A percentile compares a stretch with the other conserved stretches of the same genome.
Evolutionary conservation across 805 yeast genomes (phyloP).

Genomic region (Monosporozyma aerobia): DNA sequence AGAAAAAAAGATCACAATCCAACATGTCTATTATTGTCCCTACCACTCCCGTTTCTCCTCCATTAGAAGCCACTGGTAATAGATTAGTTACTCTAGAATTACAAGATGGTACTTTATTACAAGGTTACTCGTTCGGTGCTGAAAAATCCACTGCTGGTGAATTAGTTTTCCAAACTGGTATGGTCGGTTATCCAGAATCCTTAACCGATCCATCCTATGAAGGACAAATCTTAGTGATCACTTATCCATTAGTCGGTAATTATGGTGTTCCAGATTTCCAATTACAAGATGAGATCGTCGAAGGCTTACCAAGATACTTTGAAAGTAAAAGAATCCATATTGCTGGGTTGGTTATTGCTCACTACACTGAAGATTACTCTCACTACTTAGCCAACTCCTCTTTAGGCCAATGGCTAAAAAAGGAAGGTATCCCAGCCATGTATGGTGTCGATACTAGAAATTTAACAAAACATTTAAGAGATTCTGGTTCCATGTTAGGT

Average conservation of each 20-base stretch:
- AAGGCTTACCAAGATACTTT: conserved; percentile 78
- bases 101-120: conserved; percentile 74
- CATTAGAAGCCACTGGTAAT: conserved; percentile 76
- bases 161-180: conserved; percentile 97
- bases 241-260: conserved; percentile 95
- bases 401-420: conserved; percentile 86
- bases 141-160: conserved; percentile 86
- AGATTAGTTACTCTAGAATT: conserved; percentile 81
- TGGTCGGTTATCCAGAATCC: conserved; percentile 98
- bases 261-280: conserved; percentile 96
- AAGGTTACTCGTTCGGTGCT: conserved; percentile 97
- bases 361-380: conserved; percentile 91
- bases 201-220: conserved; percentile 97
- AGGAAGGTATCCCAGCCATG: conserved; percentile 87
- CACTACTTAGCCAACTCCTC: conserved; percentile 91
- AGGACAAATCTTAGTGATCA: conserved; percentile 94
- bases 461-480: conserved; percentile 86
- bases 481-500: conserved; percentile 87
- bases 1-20: background rate
- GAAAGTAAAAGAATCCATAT: conserved; percentile 89
- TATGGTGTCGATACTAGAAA: conserved; percentile 97
- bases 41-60: conserved; percentile 82
- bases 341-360: conserved; percentile 94
- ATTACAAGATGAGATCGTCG: conserved; percentile 61
- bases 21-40: conserved; percentile 37